Evolutionary conservation across 805 yeast species (phyloP).

Genomic region (Monosporozyma unispora): DNA sequence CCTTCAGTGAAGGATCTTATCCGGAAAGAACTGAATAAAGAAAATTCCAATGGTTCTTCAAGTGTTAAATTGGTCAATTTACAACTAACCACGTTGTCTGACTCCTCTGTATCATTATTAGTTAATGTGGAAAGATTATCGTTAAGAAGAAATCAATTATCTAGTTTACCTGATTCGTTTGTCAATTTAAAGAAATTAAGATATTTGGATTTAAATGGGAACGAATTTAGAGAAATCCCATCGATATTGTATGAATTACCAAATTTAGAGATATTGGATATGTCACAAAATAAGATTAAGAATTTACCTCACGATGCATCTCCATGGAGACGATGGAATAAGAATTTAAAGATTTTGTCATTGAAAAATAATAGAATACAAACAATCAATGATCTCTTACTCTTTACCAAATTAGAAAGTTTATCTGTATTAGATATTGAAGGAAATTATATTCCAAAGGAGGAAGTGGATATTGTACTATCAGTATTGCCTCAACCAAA

Average conservation of each 20-base stretch:
- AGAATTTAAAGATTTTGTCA: constrained; percentile 47
- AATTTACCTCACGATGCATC: constrained; percentile 38
- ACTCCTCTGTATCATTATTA: constrained; percentile 32
- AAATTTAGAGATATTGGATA: constrained; percentile 54
- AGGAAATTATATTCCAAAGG: constrained; percentile 46
- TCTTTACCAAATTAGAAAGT: constrained; percentile 42
- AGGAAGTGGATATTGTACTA: constrained; percentile 39
- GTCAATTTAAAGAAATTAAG: constrained; percentile 37
- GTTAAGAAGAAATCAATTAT: constrained; percentile 43
- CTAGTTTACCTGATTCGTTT: constrained; percentile 41
- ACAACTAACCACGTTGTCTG: constrained; percentile 33
- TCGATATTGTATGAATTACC: constrained; percentile 30
- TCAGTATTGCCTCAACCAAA: constrained; percentile 29
- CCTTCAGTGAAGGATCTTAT: constrained; percentile 25
- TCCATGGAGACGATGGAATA: constrained; percentile 27
- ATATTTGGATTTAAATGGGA: constrained; percentile 59
- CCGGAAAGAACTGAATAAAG: constrained; percentile 44
- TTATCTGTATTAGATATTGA: constrained; percentile 53
- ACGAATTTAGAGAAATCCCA: constrained; percentile 49
- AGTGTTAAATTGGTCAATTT: constrained; percentile 35
- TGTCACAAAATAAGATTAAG: constrained; percentile 48
- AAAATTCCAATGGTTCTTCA: constrained; percentile 1
- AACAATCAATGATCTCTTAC: constrained; percentile 39
- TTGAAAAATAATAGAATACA: constrained; percentile 49
- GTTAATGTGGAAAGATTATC: constrained; percentile 41